Conservation (phyloP, 2,329 filamentous ascomycete species). For the Aspergillus sp. region DNA sequence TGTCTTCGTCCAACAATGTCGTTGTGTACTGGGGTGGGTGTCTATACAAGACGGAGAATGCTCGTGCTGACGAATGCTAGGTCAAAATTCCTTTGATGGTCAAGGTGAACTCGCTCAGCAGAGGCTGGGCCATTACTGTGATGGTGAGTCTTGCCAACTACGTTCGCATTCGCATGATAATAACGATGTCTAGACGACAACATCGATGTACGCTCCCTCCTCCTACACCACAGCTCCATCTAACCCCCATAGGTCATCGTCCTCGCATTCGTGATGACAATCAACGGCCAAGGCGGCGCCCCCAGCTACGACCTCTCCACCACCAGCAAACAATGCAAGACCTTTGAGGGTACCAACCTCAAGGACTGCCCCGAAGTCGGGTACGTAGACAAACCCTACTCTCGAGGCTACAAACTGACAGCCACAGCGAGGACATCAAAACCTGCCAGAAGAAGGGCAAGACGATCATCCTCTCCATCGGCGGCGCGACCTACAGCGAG, state of each 20-base stretch:
- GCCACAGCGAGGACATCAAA: conserved; percentile 45
- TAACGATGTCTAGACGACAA: conserved; percentile 20
- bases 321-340: conserved; percentile 60
- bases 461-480: conserved; percentile 70
- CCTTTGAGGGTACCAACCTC: conserved; percentile 58
- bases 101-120: conserved; percentile 51
- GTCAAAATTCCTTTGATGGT: conserved; percentile 62
- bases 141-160: conserved; percentile 43
- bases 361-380: conserved; percentile 64
- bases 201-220: conserved; percentile 21
- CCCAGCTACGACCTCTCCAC: conserved; percentile 65
- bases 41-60: not conserved
- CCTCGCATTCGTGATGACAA: conserved; percentile 61
- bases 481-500: conserved; percentile 68
- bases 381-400: conserved; percentile 43
- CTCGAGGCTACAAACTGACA: not conserved
- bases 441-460: conserved; percentile 66
- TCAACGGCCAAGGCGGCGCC: conserved; percentile 51
- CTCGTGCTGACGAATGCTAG: conserved; percentile 12
- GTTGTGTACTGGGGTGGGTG: conserved; percentile 63
- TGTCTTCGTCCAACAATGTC: conserved; percentile 53
- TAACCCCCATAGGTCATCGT: conserved; percentile 55
- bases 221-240: not conserved
- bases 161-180: not conserved
- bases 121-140: conserved; percentile 59